Percentiles rank a stretch among this genome's conserved stretches.
Evolutionary conservation across 2,329 filamentous ascomycete genomes (phyloP).

Genomic region (Fusarium globosum): DNA sequence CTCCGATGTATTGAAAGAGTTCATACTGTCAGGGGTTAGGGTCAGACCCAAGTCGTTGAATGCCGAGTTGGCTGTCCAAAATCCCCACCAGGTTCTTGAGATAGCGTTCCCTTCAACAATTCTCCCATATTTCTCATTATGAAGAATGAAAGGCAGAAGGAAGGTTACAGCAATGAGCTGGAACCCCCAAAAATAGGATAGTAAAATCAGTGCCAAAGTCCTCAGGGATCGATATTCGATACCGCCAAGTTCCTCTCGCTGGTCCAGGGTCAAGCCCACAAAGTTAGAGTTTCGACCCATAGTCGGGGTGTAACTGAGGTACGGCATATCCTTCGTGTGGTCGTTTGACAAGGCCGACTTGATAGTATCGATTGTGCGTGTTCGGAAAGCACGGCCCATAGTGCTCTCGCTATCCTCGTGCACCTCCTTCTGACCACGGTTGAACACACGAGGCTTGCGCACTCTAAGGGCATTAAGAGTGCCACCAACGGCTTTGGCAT

Average conservation of each 20-base stretch:
- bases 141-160: constrained; percentile 83
- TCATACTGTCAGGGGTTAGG: constrained; percentile 93
- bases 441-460: constrained; percentile 56
- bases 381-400: constrained; percentile 45
- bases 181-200: constrained; percentile 85
- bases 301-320: constrained; percentile 93
- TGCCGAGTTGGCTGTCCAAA: constrained; percentile 87
- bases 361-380: constrained; percentile 69
- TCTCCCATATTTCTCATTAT: constrained; percentile 69
- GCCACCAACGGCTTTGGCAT: constrained; percentile 55
- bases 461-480: constrained; percentile 56
- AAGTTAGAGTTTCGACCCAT: constrained; percentile 94
- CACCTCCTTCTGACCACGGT: constrained; percentile 52
- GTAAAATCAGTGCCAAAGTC: constrained; percentile 81
- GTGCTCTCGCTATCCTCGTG: constrained; percentile 51
- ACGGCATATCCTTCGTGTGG: constrained; percentile 76
- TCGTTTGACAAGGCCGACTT: constrained; percentile 66
- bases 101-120: constrained; percentile 72
- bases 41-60: constrained; percentile 98
- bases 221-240: constrained; percentile 96
- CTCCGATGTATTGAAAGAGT: constrained; percentile 81
- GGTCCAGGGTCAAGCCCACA: constrained; percentile 85
- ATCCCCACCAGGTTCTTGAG: constrained; percentile 85
- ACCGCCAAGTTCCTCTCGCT: constrained; percentile 93
- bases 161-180: constrained; percentile 80